Percentiles rank a stretch among this genome's conserved stretches.
Conservation (phyloP, 441 rosid species). For the Viola pubescens region DNA sequence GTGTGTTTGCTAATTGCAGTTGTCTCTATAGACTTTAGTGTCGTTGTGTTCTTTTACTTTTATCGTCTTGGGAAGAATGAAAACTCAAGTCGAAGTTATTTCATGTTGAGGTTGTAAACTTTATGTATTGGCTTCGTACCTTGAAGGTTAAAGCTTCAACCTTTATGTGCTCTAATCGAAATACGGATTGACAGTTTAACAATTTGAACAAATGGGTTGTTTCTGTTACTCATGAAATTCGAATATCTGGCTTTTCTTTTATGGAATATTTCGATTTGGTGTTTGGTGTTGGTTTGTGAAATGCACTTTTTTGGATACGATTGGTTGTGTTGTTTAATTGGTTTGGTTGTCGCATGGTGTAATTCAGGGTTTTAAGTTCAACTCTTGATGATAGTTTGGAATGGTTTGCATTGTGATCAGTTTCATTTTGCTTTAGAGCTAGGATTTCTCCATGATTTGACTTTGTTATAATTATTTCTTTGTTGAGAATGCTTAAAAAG, state of each 20-base stretch:
- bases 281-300: neutral
- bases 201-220: conserved; percentile 12
- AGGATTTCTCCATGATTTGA: neutral
- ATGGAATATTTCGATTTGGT: neutral
- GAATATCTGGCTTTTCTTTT: neutral
- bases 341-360: neutral
- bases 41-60: too few species aligned
- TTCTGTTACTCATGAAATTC: neutral
- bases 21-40: neutral
- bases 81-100: too few species aligned
- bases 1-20: too few species aligned
- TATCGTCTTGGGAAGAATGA: too few species aligned
- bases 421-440: neutral
- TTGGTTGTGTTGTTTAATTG: neutral
- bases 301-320: neutral
- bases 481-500: neutral
- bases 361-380: neutral
- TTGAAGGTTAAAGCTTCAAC: too few species aligned
- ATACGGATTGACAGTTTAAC: conserved; percentile 10
- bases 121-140: neutral
- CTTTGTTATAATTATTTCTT: neutral
- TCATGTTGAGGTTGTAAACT: neutral
- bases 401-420: neutral
- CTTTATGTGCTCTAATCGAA: neutral
- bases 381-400: neutral